These are phyloP conservation scores for Boletus insuetus DNA, from an alignment of 768 basidiomycete species.

Conservation along the genomic window DNA sequence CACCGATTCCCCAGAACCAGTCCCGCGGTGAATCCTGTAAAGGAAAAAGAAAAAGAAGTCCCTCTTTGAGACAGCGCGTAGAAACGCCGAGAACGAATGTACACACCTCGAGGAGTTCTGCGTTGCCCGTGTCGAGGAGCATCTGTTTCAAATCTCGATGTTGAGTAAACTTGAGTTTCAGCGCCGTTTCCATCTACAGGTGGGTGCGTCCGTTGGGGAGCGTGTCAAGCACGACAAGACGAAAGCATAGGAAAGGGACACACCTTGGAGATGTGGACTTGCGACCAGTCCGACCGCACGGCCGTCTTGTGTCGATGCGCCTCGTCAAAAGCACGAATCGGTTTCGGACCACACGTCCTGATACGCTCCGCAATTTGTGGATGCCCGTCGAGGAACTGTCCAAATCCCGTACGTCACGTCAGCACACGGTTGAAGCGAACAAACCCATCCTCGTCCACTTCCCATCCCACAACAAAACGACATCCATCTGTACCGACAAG, in stretches of 20 bases:
- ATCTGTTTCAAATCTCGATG: constrained; percentile 55
- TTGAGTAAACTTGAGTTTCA: constrained; percentile 70
- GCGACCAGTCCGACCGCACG: constrained; percentile 61
- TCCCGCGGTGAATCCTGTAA: constrained; percentile 68
- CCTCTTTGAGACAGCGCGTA: neutral
- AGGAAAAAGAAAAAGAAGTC: too few species aligned
- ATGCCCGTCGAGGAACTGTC: constrained; percentile 56
- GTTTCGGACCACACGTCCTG: constrained; percentile 57
- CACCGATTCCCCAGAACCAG: constrained; percentile 73
- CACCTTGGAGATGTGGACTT: constrained; percentile 64
- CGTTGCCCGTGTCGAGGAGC: constrained; percentile 63
- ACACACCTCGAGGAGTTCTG: constrained; percentile 64
- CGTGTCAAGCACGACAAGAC: too few species aligned
- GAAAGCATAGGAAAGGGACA: neutral
- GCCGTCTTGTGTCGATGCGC: constrained; percentile 64
- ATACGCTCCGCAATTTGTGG: constrained; percentile 70
- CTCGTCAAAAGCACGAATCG: constrained; percentile 63
- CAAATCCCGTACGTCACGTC: neutral
- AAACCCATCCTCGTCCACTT: too few species aligned
- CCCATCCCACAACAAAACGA: too few species aligned
- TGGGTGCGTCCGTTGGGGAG: too few species aligned
- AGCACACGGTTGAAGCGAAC: neutral
- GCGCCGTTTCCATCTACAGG: constrained; percentile 58
- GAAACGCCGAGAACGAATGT: neutral
- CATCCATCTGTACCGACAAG: too few species aligned